A percentile compares a stretch with the other conserved stretches of the same genome.
Evolutionary conservation across 768 basidiomycete genomes (phyloP).

Genomic region (Mycena metata): DNA sequence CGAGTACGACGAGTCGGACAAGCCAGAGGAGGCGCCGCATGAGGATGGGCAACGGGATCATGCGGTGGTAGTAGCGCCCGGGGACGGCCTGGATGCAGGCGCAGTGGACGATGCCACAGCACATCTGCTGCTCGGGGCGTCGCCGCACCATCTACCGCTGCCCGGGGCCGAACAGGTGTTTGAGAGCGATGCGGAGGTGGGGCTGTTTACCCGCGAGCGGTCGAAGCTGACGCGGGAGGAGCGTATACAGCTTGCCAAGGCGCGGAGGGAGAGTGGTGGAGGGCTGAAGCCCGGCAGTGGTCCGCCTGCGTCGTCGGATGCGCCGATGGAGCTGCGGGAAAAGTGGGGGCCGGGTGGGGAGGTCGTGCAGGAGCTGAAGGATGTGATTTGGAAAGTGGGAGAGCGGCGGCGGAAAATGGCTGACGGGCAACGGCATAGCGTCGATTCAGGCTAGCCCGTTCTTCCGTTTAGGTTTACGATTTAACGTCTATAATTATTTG

Average conservation of each 20-base stretch:
- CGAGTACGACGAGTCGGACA: slow-evolving; percentile 53
- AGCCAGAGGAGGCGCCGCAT: slow-evolving; percentile 55
- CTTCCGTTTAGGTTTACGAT: not conserved
- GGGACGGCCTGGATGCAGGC: slow-evolving; percentile 39
- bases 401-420: slow-evolving; percentile 72
- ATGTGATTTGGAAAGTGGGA: slow-evolving; percentile 89
- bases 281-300: slow-evolving; percentile 20
- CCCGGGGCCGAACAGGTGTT: slow-evolving; percentile 88
- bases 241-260: slow-evolving; percentile 72
- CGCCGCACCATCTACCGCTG: slow-evolving; percentile 68
- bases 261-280: slow-evolving; percentile 60
- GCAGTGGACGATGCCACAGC: slow-evolving; percentile 66
- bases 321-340: slow-evolving; percentile 49
- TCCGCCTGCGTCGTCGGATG: slow-evolving; percentile 40
- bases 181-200: slow-evolving; percentile 71
- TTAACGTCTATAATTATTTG: not conserved
- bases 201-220: slow-evolving; percentile 65
- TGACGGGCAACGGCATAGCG: slow-evolving; percentile 26
- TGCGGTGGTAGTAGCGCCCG: slow-evolving; percentile 36
- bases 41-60: slow-evolving; percentile 47
- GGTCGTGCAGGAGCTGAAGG: slow-evolving; percentile 87
- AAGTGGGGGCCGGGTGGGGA: slow-evolving; percentile 82
- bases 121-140: slow-evolving; percentile 66
- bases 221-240: slow-evolving; percentile 82
- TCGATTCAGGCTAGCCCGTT: slow-evolving; percentile 20